Conservation (phyloP, 345 rosid genomes). For the Litchi chinensis region DNA sequence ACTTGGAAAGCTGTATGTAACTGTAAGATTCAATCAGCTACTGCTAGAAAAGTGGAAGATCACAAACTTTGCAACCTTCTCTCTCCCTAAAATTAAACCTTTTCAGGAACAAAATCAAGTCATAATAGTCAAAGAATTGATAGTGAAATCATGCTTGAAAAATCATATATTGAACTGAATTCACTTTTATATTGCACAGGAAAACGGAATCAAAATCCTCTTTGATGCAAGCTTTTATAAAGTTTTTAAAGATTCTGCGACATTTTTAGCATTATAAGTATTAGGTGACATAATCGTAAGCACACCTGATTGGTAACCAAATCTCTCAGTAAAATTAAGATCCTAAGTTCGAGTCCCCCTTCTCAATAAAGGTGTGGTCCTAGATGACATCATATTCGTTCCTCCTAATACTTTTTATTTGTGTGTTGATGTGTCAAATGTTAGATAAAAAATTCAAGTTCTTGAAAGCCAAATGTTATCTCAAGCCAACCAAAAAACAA, state of each 20-base stretch:
- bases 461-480: neutral
- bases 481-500: neutral
- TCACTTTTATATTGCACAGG: neutral
- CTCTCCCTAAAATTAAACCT: neutral
- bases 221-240: neutral
- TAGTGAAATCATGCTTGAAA: neutral
- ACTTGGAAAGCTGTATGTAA: neutral
- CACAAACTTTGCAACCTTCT: neutral
- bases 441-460: too few species aligned
- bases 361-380: too few species aligned
- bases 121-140: neutral
- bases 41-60: neutral
- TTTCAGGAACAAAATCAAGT: neutral
- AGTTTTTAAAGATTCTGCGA: neutral
- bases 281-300: neutral
- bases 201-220: neutral
- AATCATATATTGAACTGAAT: neutral
- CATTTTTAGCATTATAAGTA: too few species aligned
- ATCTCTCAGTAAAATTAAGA: too few species aligned
- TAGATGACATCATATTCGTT: too few species aligned
- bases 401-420: too few species aligned
- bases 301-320: too few species aligned
- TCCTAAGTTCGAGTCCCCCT: too few species aligned
- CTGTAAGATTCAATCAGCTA: neutral
- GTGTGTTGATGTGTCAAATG: neutral